Base-by-base conservation (phyloP, 768 basidiomycete species). In the Boletus coccyginus region DNA sequence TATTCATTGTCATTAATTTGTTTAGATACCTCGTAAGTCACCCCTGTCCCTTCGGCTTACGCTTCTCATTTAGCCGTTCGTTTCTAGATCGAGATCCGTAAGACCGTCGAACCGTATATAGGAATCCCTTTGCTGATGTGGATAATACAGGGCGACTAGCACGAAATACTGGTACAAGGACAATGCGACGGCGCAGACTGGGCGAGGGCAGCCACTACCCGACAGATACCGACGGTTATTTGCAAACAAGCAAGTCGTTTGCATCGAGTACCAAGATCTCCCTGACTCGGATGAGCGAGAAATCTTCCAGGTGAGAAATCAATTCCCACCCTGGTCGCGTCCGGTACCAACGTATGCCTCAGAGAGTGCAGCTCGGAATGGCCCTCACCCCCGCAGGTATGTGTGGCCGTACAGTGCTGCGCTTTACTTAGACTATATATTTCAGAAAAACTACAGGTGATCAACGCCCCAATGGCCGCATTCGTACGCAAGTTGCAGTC, bases 291-390 rank as follows among this genome's bases (percentile, higher is more conserved):
- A 82, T 31, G 86, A 88, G 61, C 76, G 87, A 21, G 86, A 88
- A 59, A 83, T 88, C 17, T 88, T 88, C 73, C 86, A 88, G 76
- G 90, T 86, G 41, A 41, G 78, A 50, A n/a, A 8, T 13, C 4
- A 27, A 14, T 29, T 11, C 8, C 8, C 4, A 7, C 39, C 27
- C 36, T 31, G 24, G 1, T 42, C 43, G 31, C 12, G 3, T 47
- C 19, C 27, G 2, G 41, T 51, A 16, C 46, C 5, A n/a, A 62
- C 43, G 21, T 31, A 24, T 35, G 60, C 19, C 12, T 4, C 46
- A 91, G 86, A 78, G 89, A 47, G 89, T 91, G 8, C 89, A 90
- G 70, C 76, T 88, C 4, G 89, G 89, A 8, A 85, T 91, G 78
- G 87, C 89, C 0, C 74, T 90, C 32, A 90, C 87, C 0, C 85